Percentiles rank a stretch among this genome's conserved stretches.
These are phyloP conservation scores for Lactifluus subvellereus DNA, from an alignment of 768 basidiomycete genomes.

Conservation along the genomic window DNA sequence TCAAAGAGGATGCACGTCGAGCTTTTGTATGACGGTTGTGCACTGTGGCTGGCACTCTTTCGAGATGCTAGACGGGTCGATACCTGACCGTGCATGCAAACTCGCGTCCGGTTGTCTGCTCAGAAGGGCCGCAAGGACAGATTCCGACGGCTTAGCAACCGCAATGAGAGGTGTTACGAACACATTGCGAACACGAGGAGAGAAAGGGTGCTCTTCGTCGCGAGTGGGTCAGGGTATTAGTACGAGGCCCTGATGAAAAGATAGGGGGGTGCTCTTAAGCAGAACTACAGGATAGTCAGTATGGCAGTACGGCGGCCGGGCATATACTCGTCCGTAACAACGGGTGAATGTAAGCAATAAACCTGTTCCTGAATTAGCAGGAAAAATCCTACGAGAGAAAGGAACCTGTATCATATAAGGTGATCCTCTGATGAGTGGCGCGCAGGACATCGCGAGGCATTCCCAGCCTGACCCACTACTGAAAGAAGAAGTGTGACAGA, in stretches of 20 bases:
- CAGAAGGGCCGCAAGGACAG: not conserved
- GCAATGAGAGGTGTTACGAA: not conserved
- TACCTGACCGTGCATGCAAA: not conserved
- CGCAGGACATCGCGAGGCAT: too few species aligned
- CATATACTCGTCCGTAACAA: not conserved
- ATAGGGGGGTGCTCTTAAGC: not conserved
- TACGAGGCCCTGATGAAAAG: not conserved
- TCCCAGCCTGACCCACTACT: not conserved
- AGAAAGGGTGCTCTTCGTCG: not conserved
- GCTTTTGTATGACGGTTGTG: slow-evolving; percentile 1
- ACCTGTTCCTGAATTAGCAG: not conserved
- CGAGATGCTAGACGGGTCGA: not conserved
- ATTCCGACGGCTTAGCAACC: not conserved
- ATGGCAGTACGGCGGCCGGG: not conserved
- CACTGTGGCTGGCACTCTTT: not conserved
- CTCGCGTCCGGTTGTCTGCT: not conserved
- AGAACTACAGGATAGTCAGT: not conserved
- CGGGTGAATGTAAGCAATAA: not conserved
- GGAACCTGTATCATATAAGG: not conserved
- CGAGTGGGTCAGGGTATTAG: not conserved
- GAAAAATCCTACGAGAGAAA: too few species aligned
- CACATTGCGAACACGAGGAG: not conserved
- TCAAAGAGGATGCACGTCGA: not conserved
- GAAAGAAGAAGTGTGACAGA: not conserved
- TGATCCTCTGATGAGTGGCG: not conserved